phyloP scores from a whole-genome alignment of 2,329 filamentous ascomycete species.

The Epichloe amarillans region DNA sequence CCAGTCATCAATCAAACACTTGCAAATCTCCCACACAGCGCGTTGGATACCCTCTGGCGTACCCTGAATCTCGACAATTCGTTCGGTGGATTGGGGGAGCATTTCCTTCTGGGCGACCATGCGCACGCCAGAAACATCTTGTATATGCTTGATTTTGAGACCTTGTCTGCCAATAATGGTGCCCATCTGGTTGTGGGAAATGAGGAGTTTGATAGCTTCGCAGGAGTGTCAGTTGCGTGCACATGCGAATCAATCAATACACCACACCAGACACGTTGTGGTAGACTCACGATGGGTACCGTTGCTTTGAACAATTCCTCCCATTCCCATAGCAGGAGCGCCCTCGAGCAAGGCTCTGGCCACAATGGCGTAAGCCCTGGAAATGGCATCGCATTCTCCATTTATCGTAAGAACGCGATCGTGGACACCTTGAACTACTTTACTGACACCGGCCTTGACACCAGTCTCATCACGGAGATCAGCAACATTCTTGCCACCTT shows the following conservation, averaged over 20 bases:
- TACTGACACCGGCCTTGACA: conserved; percentile 95
- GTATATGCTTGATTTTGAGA: conserved; percentile 98
- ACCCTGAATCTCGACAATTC: conserved; percentile 93
- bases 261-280: not conserved
- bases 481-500: conserved; percentile 95
- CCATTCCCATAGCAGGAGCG: conserved; percentile 91
- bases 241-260: not conserved
- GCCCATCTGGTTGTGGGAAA: conserved; percentile 99
- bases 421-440: conserved; percentile 94
- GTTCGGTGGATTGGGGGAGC: conserved; percentile 96
- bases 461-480: conserved; percentile 95
- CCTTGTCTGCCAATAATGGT: conserved; percentile 96
- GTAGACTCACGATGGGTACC: conserved; percentile 72
- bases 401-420: conserved; percentile 95
- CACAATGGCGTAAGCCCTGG: conserved; percentile 86
- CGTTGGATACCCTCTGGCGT: conserved; percentile 91
- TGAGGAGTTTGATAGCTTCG: conserved; percentile 87
- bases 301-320: conserved; percentile 71
- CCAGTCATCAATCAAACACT: conserved; percentile 95
- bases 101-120: conserved; percentile 99
- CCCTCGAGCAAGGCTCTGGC: conserved; percentile 85
- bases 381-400: conserved; percentile 74
- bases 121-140: conserved; percentile 88
- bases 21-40: conserved; percentile 96
- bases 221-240: not conserved